Base-by-base conservation (phyloP, 805 yeast genomes). In the Naumovozyma dairenensis region DNA sequence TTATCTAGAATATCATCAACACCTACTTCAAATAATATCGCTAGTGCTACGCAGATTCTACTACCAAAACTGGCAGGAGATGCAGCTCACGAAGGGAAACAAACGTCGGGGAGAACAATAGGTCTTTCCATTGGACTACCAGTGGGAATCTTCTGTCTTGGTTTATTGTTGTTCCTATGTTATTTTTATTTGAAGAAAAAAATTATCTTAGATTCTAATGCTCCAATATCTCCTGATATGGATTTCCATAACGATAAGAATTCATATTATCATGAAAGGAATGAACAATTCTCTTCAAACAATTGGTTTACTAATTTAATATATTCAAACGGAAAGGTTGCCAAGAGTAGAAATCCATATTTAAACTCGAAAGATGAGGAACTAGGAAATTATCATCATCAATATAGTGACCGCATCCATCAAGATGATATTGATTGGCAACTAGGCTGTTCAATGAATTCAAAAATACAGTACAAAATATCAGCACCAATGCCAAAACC, bases 41-140 rank as follows among this genome's bases (percentile, higher is more conserved):
- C 21, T 10, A 8, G 6, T 6, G 5, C 8, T 7, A 24, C 26
- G n/a, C 26, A 24, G 8, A 7, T 24, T 12, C 8, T 24, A 6
- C 8, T 26, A 12, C 29, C 29, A 13, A 14, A 26, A 6, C 18
- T 14, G 6, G 19, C 29, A 5, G 17, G 19, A 13, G 26, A 24
- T 6, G 13, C 15, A 13, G 13, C 32, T n/a, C n/a, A n/a, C n/a
- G n/a, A n/a, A n/a, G n/a, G n/a, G 2, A 33, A 31, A 7, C 16
- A 40, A 9, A 31, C 31, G 1, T 32, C 41, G 2, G 24, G 28
- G 9, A 37, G 29, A 21, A 37, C 40, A 2, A 38, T 55, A 19
- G 60, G 53, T 1, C 33, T 55, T n/a, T 43, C 58, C 4, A 45
- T 55, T 16, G 60, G 60, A 2, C 35, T 55, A 13, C 60, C 60